Evolutionary conservation across 495 filamentous ascomycete species (phyloP), one percentile per base, ranked within the genome.

Genomic region (Cercophora samala): DNA sequence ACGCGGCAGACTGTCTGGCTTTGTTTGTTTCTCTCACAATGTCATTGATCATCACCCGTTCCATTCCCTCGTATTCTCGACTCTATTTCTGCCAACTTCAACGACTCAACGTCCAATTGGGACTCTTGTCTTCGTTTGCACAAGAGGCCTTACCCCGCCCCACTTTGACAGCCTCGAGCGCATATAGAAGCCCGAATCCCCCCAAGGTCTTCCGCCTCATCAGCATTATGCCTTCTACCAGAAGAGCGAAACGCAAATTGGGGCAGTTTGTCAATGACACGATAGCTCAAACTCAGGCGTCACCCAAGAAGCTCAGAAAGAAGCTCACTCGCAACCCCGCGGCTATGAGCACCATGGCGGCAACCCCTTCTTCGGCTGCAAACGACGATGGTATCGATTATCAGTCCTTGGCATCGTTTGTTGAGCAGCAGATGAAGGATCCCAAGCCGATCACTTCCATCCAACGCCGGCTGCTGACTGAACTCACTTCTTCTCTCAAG

Each of bases 361-460:
- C 37, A 46, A 13, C 37, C 2, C 11, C 37, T 17, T 46, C 37
- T 46, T 17, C 37, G 8, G 37, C 37, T 46, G 15, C 37, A 13
- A 46, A 46, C 13, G 65, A 69, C 42, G 53, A 68, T 21, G 58
- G 68, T 53, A 26, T 74, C 63, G 73, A 75, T 29, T 78, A 74
- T 59, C 56, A 68, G 21, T 64, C 68, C 23, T 68, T 83, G 64
- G 74, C 74, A 51, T 72, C 64, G 23, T 82, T 79, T 77, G 71
- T 81, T 63, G 67, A 63, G 18, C 62, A 72, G 54, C 76, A 78
- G 24, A 72, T 76, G 51, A 61, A 64, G 0, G 68, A 70, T 29
- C 73, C 71, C 1, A 58, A 68, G 61, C 74, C 76, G 0, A 61
- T 82, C 22, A 76, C 78, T 17, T 69, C 73, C 2, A n/a, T 58